Conservation (phyloP, 257 asterid genomes). For the Penstemon newberryi region DNA sequence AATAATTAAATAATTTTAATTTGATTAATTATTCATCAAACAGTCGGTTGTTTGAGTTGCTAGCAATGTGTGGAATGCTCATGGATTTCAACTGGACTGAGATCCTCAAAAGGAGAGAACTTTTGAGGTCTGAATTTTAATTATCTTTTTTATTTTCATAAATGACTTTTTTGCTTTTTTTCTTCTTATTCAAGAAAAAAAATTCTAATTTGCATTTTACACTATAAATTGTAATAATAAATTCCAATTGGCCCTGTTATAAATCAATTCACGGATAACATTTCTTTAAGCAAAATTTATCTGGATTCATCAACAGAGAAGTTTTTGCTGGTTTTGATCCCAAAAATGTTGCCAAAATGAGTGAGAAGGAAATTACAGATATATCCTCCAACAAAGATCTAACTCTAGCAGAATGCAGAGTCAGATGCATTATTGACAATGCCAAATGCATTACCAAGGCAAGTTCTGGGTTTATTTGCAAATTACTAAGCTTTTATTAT, state of each 20-base stretch:
- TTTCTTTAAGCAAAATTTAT: background rate
- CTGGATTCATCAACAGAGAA: slow-evolving; percentile 40
- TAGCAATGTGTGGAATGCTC: slow-evolving; percentile 85
- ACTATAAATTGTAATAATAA: no score
- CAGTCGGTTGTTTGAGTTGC: slow-evolving; percentile 84
- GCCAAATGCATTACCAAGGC: slow-evolving; percentile 83
- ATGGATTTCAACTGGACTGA: slow-evolving; percentile 97
- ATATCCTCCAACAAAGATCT: slow-evolving; percentile 55
- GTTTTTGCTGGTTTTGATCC: slow-evolving; percentile 74
- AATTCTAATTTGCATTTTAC: no score
- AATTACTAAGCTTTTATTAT: no score
- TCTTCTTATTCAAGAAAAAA: no score
- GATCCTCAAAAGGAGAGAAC: slow-evolving; percentile 64
- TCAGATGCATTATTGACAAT: slow-evolving; percentile 84
- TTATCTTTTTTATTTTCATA: background rate
- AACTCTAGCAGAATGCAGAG: slow-evolving; percentile 63
- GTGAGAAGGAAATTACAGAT: slow-evolving; percentile 64
- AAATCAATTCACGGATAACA: no score
- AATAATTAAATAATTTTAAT: background rate
- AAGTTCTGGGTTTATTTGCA: slow-evolving; percentile 23
- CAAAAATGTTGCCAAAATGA: slow-evolving; percentile 65
- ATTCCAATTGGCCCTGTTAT: no score
- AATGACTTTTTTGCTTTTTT: background rate
- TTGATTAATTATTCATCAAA: background rate
- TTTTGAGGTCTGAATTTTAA: slow-evolving; percentile 50